These are phyloP conservation scores for Salvia rosmarinus DNA, from an alignment of 257 asterid genomes.

Conservation along the genomic window DNA sequence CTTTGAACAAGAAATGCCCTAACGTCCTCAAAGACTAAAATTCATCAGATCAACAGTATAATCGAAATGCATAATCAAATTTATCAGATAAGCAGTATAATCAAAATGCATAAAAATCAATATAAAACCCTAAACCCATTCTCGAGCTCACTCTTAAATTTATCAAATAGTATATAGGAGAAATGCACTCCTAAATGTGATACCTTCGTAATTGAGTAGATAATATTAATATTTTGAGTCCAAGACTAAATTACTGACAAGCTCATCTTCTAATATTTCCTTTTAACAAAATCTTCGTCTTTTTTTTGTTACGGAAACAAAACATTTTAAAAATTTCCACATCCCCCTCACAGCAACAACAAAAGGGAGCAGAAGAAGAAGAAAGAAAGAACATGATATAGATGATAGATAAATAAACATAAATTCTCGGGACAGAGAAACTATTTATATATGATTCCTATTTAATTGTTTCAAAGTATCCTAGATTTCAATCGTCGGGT, in stretches of 20 bases:
- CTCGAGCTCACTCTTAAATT: constrained; percentile 7
- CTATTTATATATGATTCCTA: background rate
- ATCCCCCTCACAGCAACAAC: background rate
- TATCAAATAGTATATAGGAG: background rate
- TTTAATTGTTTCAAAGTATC: background rate
- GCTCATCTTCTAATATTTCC: constrained; percentile 3
- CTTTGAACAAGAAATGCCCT: background rate
- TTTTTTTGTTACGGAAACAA: background rate
- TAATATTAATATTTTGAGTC: background rate
- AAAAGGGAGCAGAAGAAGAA: background rate
- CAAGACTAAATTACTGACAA: background rate
- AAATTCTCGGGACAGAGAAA: background rate
- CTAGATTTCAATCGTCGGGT: background rate
- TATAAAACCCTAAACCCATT: background rate
- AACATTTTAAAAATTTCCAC: background rate
- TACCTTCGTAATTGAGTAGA: background rate
- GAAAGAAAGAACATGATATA: background rate
- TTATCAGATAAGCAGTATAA: background rate
- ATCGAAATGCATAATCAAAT: constrained; percentile 1
- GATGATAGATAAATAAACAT: background rate
- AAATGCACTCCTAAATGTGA: background rate
- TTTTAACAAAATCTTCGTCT: constrained; percentile 1
- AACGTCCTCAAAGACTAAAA: background rate
- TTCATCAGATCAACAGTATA: background rate
- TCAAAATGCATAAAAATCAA: constrained; percentile 7